Evolutionary conservation across 495 filamentous ascomycete species (phyloP), one percentile per base, ranked within the genome.

Genomic region (Lentithecium fluviatile): DNA sequence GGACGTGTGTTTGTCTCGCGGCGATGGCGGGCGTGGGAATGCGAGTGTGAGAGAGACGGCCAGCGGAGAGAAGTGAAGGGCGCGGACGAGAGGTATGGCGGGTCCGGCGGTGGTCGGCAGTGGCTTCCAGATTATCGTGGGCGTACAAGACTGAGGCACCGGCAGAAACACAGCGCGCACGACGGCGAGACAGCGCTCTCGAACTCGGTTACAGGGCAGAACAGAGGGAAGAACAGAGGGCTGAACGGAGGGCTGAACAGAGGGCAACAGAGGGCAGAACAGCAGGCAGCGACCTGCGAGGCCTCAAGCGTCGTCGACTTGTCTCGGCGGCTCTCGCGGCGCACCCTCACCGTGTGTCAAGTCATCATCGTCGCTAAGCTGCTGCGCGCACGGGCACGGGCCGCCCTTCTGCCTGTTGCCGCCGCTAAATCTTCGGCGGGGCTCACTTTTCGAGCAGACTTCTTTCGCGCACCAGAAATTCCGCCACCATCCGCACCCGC

Each of bases 401-500:
- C 40, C 40, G 15, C 3, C 5, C 19, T 53, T 53, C 50, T 53
- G 50, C 50, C 50, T 53, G 34, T 34, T 25, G 4, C 36, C 36
- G 19, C 52, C 52, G 24, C 50, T 12, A 23, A 17, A 53, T 38
- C n/a, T 37, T 17, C 48, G 23, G 19, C 48, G 48, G 29, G 4
- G 29, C 49, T 34, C 49, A 37, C 49, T 32, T 20, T 25, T 32
- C 48, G 43, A 10, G 21, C 25, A n/a, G n/a, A n/a, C n/a, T n/a
- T n/a, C n/a, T n/a, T n/a, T n/a, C n/a, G n/a, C n/a, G n/a, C n/a
- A n/a, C n/a, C n/a, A n/a, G n/a, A n/a, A n/a, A n/a, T n/a, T n/a
- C n/a, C n/a, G n/a, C n/a, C n/a, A n/a, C n/a, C n/a, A n/a, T n/a
- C n/a, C n/a, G n/a, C n/a, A n/a, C n/a, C n/a, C n/a, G n/a, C n/a